Percentiles rank a stretch among this genome's conserved stretches.
phyloP scores from a whole-genome alignment of 1,284 basidiomycete species.

The Pseudozyma flocculosa region DNA sequence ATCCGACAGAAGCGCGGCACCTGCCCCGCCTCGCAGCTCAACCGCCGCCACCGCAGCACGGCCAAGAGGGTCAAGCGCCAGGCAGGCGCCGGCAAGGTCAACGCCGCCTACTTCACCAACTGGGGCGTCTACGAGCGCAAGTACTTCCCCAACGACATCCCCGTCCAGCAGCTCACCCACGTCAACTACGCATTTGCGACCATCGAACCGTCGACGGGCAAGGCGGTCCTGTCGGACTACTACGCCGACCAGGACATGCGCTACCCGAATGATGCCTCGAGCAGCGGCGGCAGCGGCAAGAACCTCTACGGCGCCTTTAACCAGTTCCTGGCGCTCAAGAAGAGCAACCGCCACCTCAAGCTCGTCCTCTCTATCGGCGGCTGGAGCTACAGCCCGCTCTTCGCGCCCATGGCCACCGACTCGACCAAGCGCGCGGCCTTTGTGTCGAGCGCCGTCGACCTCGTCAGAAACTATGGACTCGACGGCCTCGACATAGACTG shows the following conservation, averaged over 20 bases:
- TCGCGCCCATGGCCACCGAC: slow-evolving; percentile 26
- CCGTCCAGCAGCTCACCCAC: slow-evolving; percentile 70
- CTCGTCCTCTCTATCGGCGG: slow-evolving; percentile 56
- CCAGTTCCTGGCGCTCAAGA: slow-evolving; percentile 77
- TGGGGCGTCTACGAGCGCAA: slow-evolving; percentile 81
- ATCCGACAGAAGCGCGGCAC: not conserved
- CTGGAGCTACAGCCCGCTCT: slow-evolving; percentile 50
- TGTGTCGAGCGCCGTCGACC: slow-evolving; percentile 68
- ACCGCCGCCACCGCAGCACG: no score
- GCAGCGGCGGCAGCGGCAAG: slow-evolving; percentile 62
- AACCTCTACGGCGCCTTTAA: slow-evolving; percentile 84
- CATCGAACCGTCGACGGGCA: slow-evolving; percentile 67
- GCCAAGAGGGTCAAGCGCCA: not conserved
- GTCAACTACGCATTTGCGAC: slow-evolving; percentile 85
- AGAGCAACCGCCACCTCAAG: slow-evolving; percentile 64
- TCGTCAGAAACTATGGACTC: slow-evolving; percentile 81
- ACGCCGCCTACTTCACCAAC: not conserved
- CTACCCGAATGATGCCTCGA: slow-evolving; percentile 65
- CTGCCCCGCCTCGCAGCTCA: not conserved
- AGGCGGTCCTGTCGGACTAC: slow-evolving; percentile 67
- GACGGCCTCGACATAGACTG: slow-evolving; percentile 77
- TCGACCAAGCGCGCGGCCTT: slow-evolving; percentile 66
- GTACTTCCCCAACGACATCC: slow-evolving; percentile 69
- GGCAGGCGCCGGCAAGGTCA: not conserved
- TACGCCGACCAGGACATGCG: slow-evolving; percentile 71